Evolutionary conservation across 768 basidiomycete species (phyloP).

Genomic region (Suillus lakei): DNA sequence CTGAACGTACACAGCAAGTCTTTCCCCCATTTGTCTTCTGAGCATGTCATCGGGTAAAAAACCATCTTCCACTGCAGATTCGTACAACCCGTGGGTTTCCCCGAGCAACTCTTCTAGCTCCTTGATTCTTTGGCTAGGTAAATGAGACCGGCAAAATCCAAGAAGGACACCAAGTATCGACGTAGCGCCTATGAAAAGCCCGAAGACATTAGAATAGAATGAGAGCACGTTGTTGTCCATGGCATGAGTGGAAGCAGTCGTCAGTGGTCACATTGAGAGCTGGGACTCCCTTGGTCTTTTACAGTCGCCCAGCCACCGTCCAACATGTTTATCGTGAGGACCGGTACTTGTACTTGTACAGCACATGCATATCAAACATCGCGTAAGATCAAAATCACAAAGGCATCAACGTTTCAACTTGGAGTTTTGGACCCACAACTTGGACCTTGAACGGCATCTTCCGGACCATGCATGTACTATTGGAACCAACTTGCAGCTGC

Average conservation of each 20-base stretch:
- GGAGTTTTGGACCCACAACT: too few species aligned
- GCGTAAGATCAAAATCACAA: background rate
- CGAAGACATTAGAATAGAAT: constrained; percentile 11
- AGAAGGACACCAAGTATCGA: background rate
- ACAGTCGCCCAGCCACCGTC: background rate
- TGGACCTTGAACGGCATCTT: background rate
- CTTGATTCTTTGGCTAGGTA: constrained; percentile 11
- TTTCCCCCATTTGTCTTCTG: background rate
- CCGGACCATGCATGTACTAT: background rate
- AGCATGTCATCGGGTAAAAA: background rate
- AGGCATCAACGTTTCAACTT: too few species aligned
- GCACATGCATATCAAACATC: too few species aligned
- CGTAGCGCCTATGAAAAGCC: background rate
- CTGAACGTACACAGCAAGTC: background rate
- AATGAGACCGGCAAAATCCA: background rate
- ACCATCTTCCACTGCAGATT: constrained; percentile 1
- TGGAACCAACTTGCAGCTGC: background rate
- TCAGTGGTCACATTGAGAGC: too few species aligned
- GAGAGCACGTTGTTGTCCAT: background rate
- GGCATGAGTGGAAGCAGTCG: too few species aligned
- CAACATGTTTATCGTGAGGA: background rate
- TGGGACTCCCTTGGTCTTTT: background rate
- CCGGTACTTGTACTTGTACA: background rate
- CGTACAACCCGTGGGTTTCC: background rate
- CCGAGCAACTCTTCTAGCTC: background rate